Evolutionary conservation across 2,329 filamentous ascomycete genomes (phyloP).

Genomic region (Coniochaeta hoffmannii): DNA sequence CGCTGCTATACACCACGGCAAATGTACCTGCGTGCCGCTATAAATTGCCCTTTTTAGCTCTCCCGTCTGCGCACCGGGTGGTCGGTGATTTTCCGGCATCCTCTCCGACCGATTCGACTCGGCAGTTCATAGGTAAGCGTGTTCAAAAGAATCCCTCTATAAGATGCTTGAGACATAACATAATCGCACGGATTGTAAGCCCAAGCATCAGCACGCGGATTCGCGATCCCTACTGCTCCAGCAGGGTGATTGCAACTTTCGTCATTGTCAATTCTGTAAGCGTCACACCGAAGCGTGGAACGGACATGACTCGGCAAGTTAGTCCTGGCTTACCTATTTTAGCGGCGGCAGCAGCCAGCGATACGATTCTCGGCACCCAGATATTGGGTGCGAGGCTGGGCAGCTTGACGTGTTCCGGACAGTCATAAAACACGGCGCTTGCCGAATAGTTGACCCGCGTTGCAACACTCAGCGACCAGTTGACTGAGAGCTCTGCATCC

Average conservation of each 20-base stretch:
- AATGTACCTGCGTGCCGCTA: neutral
- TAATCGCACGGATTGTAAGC: neutral
- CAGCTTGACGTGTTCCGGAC: neutral
- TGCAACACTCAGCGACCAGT: too few species aligned
- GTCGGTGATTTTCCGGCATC: constrained; percentile 3
- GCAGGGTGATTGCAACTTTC: neutral
- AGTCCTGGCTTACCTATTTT: neutral
- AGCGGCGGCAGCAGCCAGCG: neutral
- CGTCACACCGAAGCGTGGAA: neutral
- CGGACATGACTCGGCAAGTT: constrained; percentile 1
- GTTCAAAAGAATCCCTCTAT: neutral
- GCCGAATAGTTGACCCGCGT: neutral
- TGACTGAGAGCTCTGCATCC: too few species aligned
- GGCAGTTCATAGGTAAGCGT: neutral
- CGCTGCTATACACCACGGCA: neutral
- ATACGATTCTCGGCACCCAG: neutral
- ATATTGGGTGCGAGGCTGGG: neutral
- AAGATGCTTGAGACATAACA: neutral
- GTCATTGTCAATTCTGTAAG: neutral
- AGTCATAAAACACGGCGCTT: neutral
- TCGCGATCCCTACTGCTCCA: neutral
- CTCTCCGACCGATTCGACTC: neutral
- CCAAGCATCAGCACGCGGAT: neutral
- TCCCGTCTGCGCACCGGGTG: neutral
- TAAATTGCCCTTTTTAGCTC: neutral